Evolutionary conservation across 257 asterid genomes (phyloP).

Genomic region (Linaria vulgaris): DNA sequence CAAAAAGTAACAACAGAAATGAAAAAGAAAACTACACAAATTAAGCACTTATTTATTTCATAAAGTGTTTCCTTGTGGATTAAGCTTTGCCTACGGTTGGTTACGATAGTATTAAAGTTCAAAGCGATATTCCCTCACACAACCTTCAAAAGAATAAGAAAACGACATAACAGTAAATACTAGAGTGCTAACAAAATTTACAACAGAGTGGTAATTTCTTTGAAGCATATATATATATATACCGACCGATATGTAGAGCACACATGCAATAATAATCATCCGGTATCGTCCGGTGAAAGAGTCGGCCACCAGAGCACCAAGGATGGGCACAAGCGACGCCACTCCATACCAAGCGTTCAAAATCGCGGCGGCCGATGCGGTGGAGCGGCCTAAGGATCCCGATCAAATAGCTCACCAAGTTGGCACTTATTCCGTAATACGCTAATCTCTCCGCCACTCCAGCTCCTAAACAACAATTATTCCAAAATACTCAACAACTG

Average conservation of each 20-base stretch:
- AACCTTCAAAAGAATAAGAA: no score
- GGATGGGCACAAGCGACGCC: conserved; percentile 31
- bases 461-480: conserved; percentile 17
- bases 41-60: neutral
- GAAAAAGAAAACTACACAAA: no score
- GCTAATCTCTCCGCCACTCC: conserved; percentile 33
- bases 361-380: conserved; percentile 31
- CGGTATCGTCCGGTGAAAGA: conserved; percentile 33
- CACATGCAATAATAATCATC: conserved; percentile 27
- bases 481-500: no score
- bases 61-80: neutral
- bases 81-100: neutral
- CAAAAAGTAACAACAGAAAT: no score
- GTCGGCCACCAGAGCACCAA: conserved; percentile 38
- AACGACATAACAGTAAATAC: no score
- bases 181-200: no score
- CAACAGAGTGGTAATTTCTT: no score
- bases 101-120: no score
- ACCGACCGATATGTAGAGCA: conserved; percentile 28
- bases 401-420: conserved; percentile 36
- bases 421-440: conserved; percentile 34
- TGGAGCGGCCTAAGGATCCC: conserved; percentile 33
- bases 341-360: conserved; percentile 34
- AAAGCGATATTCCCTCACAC: no score
- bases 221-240: neutral